phyloP scores from a whole-genome alignment of 495 filamentous ascomycete genomes.

The Podospora didyma region DNA sequence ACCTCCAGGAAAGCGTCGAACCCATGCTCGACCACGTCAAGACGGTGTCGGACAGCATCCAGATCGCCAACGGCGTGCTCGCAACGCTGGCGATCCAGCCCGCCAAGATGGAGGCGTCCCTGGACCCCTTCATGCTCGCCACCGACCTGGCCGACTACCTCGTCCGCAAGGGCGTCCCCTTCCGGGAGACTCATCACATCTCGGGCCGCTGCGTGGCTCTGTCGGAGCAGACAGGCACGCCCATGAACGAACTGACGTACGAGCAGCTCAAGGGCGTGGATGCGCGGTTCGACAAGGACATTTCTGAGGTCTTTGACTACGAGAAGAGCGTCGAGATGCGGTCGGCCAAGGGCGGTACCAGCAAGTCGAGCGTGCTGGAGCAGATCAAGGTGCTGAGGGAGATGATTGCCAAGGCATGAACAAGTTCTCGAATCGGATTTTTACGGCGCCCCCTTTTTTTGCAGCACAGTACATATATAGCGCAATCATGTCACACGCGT shows the following conservation, averaged over 20 bases:
- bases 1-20: constrained; percentile 87
- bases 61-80: constrained; percentile 81
- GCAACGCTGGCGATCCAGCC: constrained; percentile 66
- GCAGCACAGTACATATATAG: too few relatives aligned
- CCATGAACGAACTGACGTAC: constrained; percentile 74
- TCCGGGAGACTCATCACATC: constrained; percentile 86
- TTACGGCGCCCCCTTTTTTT: too few relatives aligned
- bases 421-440: too few relatives aligned
- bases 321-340: constrained; percentile 83
- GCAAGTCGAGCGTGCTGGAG: constrained; percentile 65
- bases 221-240: constrained; percentile 58
- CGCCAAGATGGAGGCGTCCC: constrained; percentile 72
- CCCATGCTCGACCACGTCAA: constrained; percentile 84
- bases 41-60: constrained; percentile 79
- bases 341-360: constrained; percentile 77
- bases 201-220: constrained; percentile 71
- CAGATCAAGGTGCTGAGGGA: constrained; percentile 72
- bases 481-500: too few relatives aligned
- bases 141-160: constrained; percentile 90
- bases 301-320: constrained; percentile 74
- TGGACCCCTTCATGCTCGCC: constrained; percentile 66
- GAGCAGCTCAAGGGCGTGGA: constrained; percentile 70
- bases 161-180: constrained; percentile 82
- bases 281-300: constrained; percentile 69
- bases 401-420: constrained; percentile 13